Percentiles rank a stretch among this genome's conserved stretches.
Conservation (phyloP, 1,139 yeast genomes). For the Fermentozyma sake region DNA sequence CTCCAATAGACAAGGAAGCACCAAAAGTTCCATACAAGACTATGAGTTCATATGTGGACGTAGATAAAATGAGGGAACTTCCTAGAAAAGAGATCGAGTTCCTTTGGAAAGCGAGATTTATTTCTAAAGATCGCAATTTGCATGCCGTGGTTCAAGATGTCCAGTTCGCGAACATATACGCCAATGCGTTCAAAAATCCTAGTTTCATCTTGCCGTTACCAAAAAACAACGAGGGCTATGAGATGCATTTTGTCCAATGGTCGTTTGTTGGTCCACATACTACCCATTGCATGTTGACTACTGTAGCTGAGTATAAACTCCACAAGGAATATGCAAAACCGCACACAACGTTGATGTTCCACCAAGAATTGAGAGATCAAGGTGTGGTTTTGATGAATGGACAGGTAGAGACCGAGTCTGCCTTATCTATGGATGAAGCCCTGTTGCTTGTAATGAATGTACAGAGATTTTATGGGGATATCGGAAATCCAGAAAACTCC, state of each 20-base stretch:
- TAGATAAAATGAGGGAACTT: slow-evolving; percentile 57
- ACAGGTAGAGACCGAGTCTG: slow-evolving; percentile 65
- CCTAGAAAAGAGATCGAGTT: slow-evolving; percentile 65
- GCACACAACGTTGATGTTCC: slow-evolving; percentile 87
- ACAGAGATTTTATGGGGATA: slow-evolving; percentile 70
- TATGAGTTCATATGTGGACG: slow-evolving; percentile 63
- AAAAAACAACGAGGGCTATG: slow-evolving; percentile 54
- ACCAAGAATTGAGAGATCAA: slow-evolving; percentile 67
- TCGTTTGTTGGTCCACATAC: slow-evolving; percentile 81
- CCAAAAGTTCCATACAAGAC: slow-evolving; percentile 64
- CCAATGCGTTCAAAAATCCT: slow-evolving; percentile 71
- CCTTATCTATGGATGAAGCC: slow-evolving; percentile 65
- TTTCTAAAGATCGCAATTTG: slow-evolving; percentile 52
- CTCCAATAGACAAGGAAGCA: slow-evolving; percentile 43
- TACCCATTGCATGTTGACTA: slow-evolving; percentile 84
- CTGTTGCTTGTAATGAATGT: slow-evolving; percentile 73
- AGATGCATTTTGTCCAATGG: slow-evolving; percentile 95
- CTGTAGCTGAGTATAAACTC: slow-evolving; percentile 86
- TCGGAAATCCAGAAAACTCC: slow-evolving; percentile 41
- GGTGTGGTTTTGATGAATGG: slow-evolving; percentile 85
- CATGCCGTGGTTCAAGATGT: slow-evolving; percentile 58
- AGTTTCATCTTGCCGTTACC: slow-evolving; percentile 71
- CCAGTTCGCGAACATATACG: slow-evolving; percentile 57
- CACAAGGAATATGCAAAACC: slow-evolving; percentile 93
- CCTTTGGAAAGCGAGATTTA: slow-evolving; percentile 88